These are phyloP conservation scores for Fusarium brachygibbosum DNA, from an alignment of 2,329 filamentous ascomycete species.

Conservation along the genomic window DNA sequence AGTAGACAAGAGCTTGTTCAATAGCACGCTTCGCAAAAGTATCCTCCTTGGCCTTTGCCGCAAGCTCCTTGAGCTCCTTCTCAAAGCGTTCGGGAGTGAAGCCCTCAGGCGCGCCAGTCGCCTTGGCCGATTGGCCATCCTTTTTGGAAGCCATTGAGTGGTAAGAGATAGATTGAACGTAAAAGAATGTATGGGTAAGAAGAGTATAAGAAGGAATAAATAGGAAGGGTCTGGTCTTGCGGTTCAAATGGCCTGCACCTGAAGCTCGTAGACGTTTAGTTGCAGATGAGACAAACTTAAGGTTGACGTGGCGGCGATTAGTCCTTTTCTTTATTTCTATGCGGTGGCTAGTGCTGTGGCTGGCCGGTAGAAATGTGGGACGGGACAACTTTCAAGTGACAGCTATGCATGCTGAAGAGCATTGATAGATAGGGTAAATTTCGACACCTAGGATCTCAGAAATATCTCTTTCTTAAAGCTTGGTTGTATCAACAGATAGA, in stretches of 20 bases:
- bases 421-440: background rate
- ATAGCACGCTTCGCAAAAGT: conserved; percentile 51
- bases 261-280: conserved; percentile 47
- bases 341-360: conserved; percentile 45
- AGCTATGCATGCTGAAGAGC: background rate
- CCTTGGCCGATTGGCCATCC: conserved; percentile 31
- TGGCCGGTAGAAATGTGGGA: conserved; percentile 16
- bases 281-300: conserved; percentile 38
- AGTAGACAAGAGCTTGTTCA: conserved; percentile 59
- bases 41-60: conserved; percentile 57
- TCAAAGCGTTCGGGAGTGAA: conserved; percentile 68
- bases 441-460: background rate
- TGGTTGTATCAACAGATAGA: background rate
- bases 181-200: conserved; percentile 22
- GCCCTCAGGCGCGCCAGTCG: conserved; percentile 48
- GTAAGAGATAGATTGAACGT: background rate
- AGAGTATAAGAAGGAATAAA: conserved; percentile 12
- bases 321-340: conserved; percentile 27
- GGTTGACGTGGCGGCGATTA: conserved; percentile 43
- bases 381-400: conserved; percentile 7
- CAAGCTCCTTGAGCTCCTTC: conserved; percentile 66
- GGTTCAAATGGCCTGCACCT: conserved; percentile 53
- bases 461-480: background rate
- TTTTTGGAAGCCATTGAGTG: conserved; percentile 45
- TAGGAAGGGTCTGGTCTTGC: conserved; percentile 7